A percentile compares a stretch with the other conserved stretches of the same genome.
Conservation (phyloP, 169 alveolate species). For the Plasmodium vivax region DNA sequence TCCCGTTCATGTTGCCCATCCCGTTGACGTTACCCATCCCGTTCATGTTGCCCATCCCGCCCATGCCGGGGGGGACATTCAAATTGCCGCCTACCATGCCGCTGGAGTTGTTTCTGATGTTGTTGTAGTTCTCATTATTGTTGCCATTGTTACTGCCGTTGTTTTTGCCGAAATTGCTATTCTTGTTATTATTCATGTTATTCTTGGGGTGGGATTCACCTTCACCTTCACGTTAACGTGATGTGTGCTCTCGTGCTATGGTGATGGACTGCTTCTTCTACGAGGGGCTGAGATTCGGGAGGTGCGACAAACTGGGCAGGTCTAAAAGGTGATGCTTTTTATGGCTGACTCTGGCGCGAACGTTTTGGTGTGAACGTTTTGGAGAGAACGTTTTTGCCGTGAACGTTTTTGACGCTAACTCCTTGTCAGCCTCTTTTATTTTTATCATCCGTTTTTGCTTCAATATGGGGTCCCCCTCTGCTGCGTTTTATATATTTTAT, state of each 20-base stretch:
- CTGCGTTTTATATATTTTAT: not conserved
- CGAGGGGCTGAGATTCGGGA: not conserved
- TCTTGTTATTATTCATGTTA: slow-evolving; percentile 9
- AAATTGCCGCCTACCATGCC: slow-evolving; percentile 8
- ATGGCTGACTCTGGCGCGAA: not conserved
- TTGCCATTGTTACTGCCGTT: slow-evolving; percentile 5
- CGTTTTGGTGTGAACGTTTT: no score
- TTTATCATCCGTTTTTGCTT: not conserved
- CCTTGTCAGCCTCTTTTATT: not conserved
- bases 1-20: not conserved
- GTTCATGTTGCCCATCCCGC: slow-evolving; percentile 5
- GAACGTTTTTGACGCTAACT: not conserved
- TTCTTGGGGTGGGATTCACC: not conserved
- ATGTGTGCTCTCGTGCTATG: not conserved
- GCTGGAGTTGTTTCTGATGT: slow-evolving; percentile 25
- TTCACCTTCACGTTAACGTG: not conserved
- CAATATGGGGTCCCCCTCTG: not conserved
- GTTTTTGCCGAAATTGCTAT: not conserved
- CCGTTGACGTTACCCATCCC: not conserved
- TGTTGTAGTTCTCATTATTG: slow-evolving; percentile 28
- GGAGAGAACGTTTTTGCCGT: not conserved
- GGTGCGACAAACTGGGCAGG: not conserved
- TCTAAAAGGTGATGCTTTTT: not conserved
- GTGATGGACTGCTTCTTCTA: not conserved
- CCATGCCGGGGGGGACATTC: not conserved